Conservation (phyloP, 2,329 filamentous ascomycete genomes). For the Penicillium sp. region DNA sequence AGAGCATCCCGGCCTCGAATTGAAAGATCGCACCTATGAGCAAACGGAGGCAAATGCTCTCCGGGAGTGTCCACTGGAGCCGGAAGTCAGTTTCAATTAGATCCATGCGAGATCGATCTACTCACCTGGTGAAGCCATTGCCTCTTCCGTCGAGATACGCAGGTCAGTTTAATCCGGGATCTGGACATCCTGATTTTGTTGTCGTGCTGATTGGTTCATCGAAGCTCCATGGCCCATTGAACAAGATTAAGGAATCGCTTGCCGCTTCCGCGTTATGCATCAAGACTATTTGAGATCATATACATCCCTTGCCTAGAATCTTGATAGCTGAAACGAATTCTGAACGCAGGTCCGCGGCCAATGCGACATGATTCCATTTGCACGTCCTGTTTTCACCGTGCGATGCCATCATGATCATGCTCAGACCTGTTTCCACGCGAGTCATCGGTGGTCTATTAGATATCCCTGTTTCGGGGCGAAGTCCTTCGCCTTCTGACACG, state of each 20-base stretch:
- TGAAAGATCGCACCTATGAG: neutral
- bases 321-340: conserved; percentile 21
- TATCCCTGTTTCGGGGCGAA: neutral
- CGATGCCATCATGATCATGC: neutral
- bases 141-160: conserved; percentile 4
- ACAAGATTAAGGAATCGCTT: conserved; percentile 17
- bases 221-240: conserved; percentile 11
- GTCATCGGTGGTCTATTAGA: neutral
- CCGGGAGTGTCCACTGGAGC: neutral
- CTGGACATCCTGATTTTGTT: neutral
- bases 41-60: neutral
- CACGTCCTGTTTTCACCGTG: neutral
- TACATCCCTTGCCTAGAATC: conserved; percentile 18
- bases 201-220: conserved; percentile 15
- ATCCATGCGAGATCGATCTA: conserved; percentile 4
- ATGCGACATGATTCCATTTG: neutral
- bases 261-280: conserved; percentile 15
- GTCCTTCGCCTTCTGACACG: neutral
- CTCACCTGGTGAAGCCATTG: neutral
- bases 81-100: neutral
- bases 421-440: neutral
- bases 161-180: conserved; percentile 6
- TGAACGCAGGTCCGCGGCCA: conserved; percentile 4
- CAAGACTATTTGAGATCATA: conserved; percentile 4
- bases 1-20: neutral